Evolutionary conservation across 495 filamentous ascomycete genomes (phyloP).

Genomic region (Penicilliopsis zonata): DNA sequence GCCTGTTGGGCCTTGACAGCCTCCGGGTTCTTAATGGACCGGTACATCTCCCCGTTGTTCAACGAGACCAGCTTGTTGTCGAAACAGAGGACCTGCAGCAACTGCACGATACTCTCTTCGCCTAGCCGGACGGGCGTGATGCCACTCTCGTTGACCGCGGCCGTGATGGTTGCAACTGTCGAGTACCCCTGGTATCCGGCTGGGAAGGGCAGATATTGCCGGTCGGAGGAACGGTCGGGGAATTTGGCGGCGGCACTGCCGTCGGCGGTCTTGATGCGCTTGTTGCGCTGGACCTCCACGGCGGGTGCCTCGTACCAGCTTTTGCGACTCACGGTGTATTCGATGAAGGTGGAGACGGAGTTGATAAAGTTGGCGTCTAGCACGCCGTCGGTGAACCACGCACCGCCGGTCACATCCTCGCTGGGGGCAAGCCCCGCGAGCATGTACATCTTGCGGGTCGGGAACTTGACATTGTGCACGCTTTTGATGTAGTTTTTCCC

Average conservation of each 20-base stretch:
- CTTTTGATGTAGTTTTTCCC: conserved; percentile 78
- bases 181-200: conserved; percentile 64
- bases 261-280: conserved; percentile 32
- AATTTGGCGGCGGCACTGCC: conserved; percentile 21
- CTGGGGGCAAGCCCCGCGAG: conserved; percentile 56
- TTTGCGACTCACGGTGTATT: conserved; percentile 54
- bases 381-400: conserved; percentile 83
- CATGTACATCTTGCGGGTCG: conserved; percentile 56
- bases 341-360: conserved; percentile 51
- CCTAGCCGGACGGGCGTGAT: conserved; percentile 53
- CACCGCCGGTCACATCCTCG: conserved; percentile 81
- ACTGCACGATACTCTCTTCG: conserved; percentile 61
- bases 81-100: conserved; percentile 76
- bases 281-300: conserved; percentile 16
- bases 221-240: conserved; percentile 20
- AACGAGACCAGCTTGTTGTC: conserved; percentile 56
- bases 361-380: conserved; percentile 81
- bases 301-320: conserved; percentile 49
- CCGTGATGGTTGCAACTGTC: conserved; percentile 58
- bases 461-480: conserved; percentile 47
- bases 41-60: conserved; percentile 39
- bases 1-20: conserved; percentile 28
- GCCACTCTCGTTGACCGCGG: conserved; percentile 50
- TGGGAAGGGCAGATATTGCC: conserved; percentile 47
- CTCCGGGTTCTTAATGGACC: conserved; percentile 27